Base-by-base conservation (phyloP, 1,284 basidiomycete species). In the Pholiota adiposa region DNA sequence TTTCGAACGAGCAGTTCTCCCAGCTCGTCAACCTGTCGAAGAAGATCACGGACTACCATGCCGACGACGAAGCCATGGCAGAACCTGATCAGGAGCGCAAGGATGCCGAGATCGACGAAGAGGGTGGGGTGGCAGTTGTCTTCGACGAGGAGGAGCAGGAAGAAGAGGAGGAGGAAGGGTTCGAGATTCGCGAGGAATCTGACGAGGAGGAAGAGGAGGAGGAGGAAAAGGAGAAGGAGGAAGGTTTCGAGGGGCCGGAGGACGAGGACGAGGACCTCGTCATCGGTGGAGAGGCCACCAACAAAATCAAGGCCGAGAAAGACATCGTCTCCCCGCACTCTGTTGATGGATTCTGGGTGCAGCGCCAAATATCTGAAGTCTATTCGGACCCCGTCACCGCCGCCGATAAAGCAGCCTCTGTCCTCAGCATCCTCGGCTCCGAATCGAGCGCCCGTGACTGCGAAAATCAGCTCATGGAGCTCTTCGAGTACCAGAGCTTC, bases 311-410 rank as follows among this genome's bases (percentile, higher is more conserved):
- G 67, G 80, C 79, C 46, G 88, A 93, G 75, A 88, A 89, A 69
- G 92, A 94, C 69, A 83, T 89, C 57, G 87, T 99, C 46, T 90
- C 93, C 0, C 95, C 96, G 0, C 94, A 97, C 67, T 85, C 92
- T 50, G 89, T 99, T 67, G 97, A 99, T 73, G 80, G 89, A 33
- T 99, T 98, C 85, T 99, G 96, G 96, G 93, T 99, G 0, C 97
- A 99, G 72, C 93, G 97, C 3, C 92, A 97, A 61, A 89, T 99
- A 60, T 88, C 93, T 0, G 88, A 93, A 70, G 84, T 94, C 34
- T 98, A 98, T 72, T 85, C 95, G 3, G 97, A 99, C 73, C 94
- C 96, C 1, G 91, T 97, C 67, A 97, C 96, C 31, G 93, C 96
- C 0, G 90, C 94, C 61, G 93, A 96, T 74, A 97, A 99, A 72